Evolutionary conservation across 805 yeast species (phyloP), one percentile per base, ranked within the genome.

Genomic region (Hermanozyma aechmeae): DNA sequence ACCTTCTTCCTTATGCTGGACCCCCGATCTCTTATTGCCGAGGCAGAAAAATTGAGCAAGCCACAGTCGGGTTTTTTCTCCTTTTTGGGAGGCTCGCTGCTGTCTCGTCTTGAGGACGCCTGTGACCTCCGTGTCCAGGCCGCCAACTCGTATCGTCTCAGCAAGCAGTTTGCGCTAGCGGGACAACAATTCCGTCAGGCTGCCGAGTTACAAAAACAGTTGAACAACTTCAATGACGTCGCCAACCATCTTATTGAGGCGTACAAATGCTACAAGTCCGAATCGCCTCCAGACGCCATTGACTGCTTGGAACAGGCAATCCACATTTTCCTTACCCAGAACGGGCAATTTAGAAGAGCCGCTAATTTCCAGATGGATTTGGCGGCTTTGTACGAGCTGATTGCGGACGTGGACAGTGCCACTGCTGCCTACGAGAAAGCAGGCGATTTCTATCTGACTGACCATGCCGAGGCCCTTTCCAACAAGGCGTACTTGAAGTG

Each of bases 281-380:
- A 76, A 31, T 76, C 79, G 20, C 92, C 86, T 3, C 63, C 61
- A 8, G 81, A 74, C 29, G 93, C 93, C 6, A 95, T 86, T 4
- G 69, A 78, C 29, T 75, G 84, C 4, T 64, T 92, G 38, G 69
- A 71, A 33, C 71, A 70, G 43, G 95, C 97, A 1, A 77, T 89
- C 35, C 78, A 74, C 38, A 68, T 84, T 49, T 89, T 87, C 54
- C 58, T 61, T 38, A 85, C 95, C 2, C 68, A 75, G 38, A 76
- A 83, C 43, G 99, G 99, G 9, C 96, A 89, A 53, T 92, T 92
- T 59, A 76, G 98, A 52, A 70, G 97, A 53, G 96, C 95, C 15
- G 98, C 98, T 9, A 85, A 85, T 50, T 87, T 81, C 61, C 80
- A 87, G 50, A 74, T 80, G 65, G 98, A 92, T 51, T 66, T 92